These are phyloP conservation scores for Sporisorium exsertum DNA, from an alignment of 1,284 basidiomycete species.

Conservation along the genomic window DNA sequence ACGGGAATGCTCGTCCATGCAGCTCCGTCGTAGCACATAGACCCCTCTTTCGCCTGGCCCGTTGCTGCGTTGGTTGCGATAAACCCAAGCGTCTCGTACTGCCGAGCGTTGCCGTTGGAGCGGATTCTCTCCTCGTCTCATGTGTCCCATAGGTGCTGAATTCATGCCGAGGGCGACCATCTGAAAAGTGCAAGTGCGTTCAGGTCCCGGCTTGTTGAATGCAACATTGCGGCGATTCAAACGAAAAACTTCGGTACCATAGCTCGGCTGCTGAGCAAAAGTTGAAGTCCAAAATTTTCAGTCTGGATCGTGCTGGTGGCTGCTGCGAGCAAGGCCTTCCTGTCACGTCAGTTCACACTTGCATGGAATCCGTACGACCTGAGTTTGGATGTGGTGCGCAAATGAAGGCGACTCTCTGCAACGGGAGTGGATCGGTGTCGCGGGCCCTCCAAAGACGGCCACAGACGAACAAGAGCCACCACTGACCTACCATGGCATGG, in stretches of 20 bases:
- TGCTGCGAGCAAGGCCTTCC: no score
- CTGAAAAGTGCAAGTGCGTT: neutral
- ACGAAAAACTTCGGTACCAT: constrained; percentile 5
- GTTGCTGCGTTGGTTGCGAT: neutral
- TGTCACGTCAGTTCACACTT: no score
- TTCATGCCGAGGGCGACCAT: neutral
- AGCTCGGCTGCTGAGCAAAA: neutral
- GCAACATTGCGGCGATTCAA: neutral
- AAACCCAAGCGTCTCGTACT: neutral
- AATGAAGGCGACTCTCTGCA: neutral
- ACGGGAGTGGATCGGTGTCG: no score
- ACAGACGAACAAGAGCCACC: no score
- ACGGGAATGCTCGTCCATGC: constrained; percentile 6
- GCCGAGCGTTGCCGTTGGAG: neutral
- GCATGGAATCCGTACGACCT: neutral
- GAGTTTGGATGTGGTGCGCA: neutral
- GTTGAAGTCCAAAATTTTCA: neutral
- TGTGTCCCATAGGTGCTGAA: neutral
- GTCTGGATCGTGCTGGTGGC: neutral
- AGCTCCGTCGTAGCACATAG: neutral
- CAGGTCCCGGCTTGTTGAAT: neutral
- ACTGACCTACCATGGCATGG: no score
- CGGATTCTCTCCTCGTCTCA: neutral
- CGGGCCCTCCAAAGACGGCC: no score
- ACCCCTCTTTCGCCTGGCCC: no score